These are phyloP conservation scores for Clarireedia homoeocarpa DNA, from an alignment of 2,329 filamentous ascomycete genomes.

Conservation along the genomic window DNA sequence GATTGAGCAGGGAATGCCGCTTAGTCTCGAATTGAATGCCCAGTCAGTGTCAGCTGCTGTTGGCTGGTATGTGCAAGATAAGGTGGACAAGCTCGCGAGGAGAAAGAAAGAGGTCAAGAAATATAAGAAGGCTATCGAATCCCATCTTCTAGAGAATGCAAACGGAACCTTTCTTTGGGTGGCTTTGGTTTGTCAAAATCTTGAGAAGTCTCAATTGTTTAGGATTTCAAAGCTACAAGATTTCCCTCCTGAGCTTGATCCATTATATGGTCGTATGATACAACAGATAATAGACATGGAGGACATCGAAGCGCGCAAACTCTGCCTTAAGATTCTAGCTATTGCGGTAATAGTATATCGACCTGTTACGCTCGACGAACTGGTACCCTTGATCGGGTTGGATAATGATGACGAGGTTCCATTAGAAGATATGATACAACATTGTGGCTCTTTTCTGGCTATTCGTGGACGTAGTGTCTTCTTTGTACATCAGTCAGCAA, in stretches of 20 bases:
- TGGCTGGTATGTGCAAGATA: background rate
- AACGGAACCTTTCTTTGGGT: background rate
- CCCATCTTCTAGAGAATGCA: background rate
- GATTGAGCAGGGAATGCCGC: background rate
- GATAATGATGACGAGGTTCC: background rate
- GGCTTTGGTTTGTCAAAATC: background rate
- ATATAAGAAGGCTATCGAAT: background rate
- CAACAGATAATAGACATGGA: too few species aligned
- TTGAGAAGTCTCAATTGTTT: background rate
- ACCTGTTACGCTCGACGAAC: background rate
- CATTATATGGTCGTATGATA: background rate
- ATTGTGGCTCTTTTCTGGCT: background rate
- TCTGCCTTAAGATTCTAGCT: too few species aligned
- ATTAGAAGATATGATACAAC: background rate
- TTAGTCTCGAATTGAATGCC: background rate
- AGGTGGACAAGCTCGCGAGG: background rate
- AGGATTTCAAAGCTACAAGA: background rate
- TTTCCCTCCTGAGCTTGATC: background rate
- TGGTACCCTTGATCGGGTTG: background rate
- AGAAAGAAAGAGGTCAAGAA: background rate
- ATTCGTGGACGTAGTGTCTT: background rate
- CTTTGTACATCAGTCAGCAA: background rate
- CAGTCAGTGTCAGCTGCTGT: background rate
- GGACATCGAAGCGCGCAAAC: too few species aligned
- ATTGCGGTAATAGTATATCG: too few species aligned